Evolutionary conservation across 2,329 filamentous ascomycete genomes (phyloP), one percentile per base, ranked within the genome.

Genomic region (Ophiognomonia clavigignenti-juglandacearum): DNA sequence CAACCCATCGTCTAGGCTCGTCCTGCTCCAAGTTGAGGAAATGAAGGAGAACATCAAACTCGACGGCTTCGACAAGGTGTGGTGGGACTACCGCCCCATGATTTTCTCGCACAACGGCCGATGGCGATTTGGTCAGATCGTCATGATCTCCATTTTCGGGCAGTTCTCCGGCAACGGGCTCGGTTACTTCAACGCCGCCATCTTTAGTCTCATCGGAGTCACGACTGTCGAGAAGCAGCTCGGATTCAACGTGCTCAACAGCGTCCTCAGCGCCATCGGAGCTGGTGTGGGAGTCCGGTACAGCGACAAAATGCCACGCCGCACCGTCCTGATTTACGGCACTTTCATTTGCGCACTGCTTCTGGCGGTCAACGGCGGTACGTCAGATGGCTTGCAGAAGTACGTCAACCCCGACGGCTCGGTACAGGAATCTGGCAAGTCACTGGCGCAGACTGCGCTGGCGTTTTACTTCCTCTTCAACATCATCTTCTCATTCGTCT

Each of bases 131-230:
- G 61, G 64, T 4, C 71, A 74, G 50, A 71, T 74, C 35, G 53
- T 74, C 52, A 73, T 74, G 69, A 74, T 75, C 52, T 71, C 71
- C 37, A 62, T 74, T 51, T 75, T 75, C 46, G 72, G 71, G 14
- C 71, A 75, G 55, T 75, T 73, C 59, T 74, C 72, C 1, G 72
- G 72, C 18, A 74, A 74, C 48, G 71, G 71, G 43, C 65, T 75
- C 6, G 70, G 71, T 13, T 75, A 75, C 61, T 75, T 74, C 60
- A 74, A 74, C 58, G 64, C 72, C 7, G 65, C 64, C 31, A 74
- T 75, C 54, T 74, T 71, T 56, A 53, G 64, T 35, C 61, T 63
- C 43, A 61, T 71, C 22, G 68, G 69, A 26, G 56, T 71, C 52
- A 59, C 48, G 2, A 57, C 55, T 6, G 60, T 66, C 10, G 57